Evolutionary conservation across 106 monocot species (phyloP), one percentile per base, ranked within the genome.

Genomic region (Ottelia alismoides): DNA sequence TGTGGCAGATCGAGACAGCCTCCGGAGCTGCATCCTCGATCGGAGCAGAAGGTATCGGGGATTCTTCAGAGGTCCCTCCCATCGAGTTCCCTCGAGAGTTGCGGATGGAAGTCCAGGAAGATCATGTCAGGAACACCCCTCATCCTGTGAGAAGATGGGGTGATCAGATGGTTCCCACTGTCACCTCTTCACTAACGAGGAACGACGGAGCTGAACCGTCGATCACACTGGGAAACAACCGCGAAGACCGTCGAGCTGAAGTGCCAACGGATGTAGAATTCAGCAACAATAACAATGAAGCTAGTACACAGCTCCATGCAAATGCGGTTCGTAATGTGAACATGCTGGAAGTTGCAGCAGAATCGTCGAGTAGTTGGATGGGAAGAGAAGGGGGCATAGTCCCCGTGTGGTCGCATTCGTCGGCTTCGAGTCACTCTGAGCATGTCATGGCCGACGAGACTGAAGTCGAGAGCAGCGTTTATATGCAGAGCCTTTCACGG

Each of bases 21-120:
- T 75, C 88, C 9, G 78, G 94, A 73, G 88, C 88, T 30, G 64
- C 78, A 44, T 53, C 74, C 10, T 78, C 81, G 56, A 94, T 81
- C 61, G 94, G 84, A 25, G 94, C 88, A 74, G 94, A 94, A 76
- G 94, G 88, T 44, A 73, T 88, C 12, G 94, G 88, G 1, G 94
- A 94, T 45, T 93, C 92, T 17, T 92, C 87, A 1, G 93, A 93
- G 16, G 7, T 84, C 16, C 80, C 93, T 25, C 56, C 56, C 1
- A 63, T 77, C 40, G 74, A 72, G 40, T 93, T 80, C 54, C 87
- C 93, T 58, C 80, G 64, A 52, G 87, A 83, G 21, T 46, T 78
- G 19, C 72, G 71, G 28, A 93, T 93, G 87, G 87, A 87, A 22
- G 63, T 81, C 0, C 87, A 87, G 46, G 72, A n/a, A 20, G 72